A percentile compares a stretch with the other conserved stretches of the same genome.
Evolutionary conservation across 2,329 filamentous ascomycete genomes (phyloP).

Genomic region (Botrytis porri): DNA sequence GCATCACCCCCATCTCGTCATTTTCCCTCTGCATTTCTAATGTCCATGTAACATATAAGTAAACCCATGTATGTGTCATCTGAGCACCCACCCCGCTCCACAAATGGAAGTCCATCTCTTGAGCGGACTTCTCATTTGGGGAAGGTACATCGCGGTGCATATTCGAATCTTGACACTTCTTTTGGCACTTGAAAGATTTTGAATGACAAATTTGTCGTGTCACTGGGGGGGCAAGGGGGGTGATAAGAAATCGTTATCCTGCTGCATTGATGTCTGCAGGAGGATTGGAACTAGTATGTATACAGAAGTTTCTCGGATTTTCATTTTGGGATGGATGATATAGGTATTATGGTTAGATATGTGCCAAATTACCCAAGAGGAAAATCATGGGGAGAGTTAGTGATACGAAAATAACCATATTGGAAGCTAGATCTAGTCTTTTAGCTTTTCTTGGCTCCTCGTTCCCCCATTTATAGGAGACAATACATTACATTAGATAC

Average conservation of each 20-base stretch:
- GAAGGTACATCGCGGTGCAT: neutral
- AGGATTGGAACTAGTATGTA: neutral
- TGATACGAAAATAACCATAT: neutral
- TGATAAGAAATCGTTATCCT: slow-evolving; percentile 6
- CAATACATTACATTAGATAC: neutral
- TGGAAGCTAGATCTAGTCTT: neutral
- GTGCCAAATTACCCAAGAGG: neutral
- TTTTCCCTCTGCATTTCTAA: neutral
- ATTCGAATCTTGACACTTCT: neutral
- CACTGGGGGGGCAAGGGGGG: neutral
- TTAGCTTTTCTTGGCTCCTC: neutral
- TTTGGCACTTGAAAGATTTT: neutral
- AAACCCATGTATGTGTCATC: neutral
- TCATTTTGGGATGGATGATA: neutral
- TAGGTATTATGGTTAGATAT: neutral
- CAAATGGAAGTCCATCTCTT: neutral
- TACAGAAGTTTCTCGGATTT: neutral
- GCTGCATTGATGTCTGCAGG: neutral
- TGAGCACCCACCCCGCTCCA: neutral
- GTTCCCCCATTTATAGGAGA: neutral
- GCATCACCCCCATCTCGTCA: neutral
- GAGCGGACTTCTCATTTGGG: neutral
- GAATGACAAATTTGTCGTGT: neutral
- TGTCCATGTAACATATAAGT: neutral
- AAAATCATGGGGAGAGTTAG: neutral